Conservation (phyloP, 1,284 basidiomycete species). For the Irpex lacteus region DNA sequence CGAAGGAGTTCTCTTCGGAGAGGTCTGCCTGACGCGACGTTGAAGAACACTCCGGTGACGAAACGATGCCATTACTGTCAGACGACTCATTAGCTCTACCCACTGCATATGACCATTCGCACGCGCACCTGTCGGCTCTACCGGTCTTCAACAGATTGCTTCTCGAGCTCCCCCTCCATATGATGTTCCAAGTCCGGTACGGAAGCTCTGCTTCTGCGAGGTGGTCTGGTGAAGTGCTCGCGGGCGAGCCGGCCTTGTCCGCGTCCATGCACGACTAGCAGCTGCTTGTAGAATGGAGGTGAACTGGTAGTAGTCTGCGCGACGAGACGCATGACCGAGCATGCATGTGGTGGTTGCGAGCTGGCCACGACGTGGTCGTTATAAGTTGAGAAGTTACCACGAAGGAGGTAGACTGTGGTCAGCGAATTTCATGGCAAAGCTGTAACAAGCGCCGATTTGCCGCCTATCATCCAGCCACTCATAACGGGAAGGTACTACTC, state of each 20-base stretch:
- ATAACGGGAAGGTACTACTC: too few species aligned
- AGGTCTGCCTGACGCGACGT: neutral
- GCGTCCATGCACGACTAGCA: slow-evolving; percentile 48
- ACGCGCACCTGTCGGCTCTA: neutral
- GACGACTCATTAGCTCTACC: neutral
- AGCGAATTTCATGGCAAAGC: neutral
- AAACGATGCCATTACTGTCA: neutral
- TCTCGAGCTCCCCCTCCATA: neutral
- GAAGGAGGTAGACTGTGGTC: neutral
- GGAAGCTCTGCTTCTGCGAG: neutral
- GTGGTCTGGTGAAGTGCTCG: slow-evolving; percentile 19
- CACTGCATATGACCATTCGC: neutral
- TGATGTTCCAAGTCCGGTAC: neutral
- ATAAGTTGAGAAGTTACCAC: neutral
- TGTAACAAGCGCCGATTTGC: neutral
- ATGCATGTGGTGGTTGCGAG: slow-evolving; percentile 45
- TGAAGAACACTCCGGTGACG: neutral
- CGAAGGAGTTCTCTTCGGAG: neutral
- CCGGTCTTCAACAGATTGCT: neutral
- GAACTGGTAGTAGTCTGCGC: slow-evolving; percentile 32
- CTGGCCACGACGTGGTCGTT: neutral
- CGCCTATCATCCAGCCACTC: too few species aligned
- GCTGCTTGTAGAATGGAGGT: slow-evolving; percentile 45
- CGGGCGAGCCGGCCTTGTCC: slow-evolving; percentile 25
- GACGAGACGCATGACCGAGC: slow-evolving; percentile 50